A percentile compares a stretch with the other conserved stretches of the same genome.
These are phyloP conservation scores for Coemansia sp. DNA, from an alignment of 192 early-diverging fungal species.

Conservation along the genomic window DNA sequence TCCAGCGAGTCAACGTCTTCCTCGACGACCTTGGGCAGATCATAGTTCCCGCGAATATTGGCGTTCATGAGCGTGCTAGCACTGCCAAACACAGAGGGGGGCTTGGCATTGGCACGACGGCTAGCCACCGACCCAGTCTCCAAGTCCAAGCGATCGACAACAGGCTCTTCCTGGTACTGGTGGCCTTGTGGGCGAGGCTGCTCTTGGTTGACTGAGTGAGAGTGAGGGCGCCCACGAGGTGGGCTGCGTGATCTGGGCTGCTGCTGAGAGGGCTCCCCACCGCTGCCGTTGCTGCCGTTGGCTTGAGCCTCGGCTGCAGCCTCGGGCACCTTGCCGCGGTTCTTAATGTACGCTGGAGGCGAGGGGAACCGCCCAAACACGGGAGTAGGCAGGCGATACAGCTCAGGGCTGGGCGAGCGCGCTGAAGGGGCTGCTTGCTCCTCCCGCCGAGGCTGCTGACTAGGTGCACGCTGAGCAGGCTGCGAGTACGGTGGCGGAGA, in stretches of 20 bases:
- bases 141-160: constrained; percentile 42
- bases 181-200: background rate
- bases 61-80: constrained; percentile 51
- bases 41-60: constrained; percentile 20
- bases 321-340: constrained; percentile 32
- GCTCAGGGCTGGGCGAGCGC: constrained; percentile 36
- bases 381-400: constrained; percentile 42
- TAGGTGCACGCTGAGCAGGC: constrained; percentile 4
- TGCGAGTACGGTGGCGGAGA: constrained; percentile 14
- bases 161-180: constrained; percentile 40
- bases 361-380: constrained; percentile 57
- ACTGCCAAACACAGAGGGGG: constrained; percentile 50
- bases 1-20: constrained; percentile 56
- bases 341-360: constrained; percentile 53
- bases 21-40: constrained; percentile 55
- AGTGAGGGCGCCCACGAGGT: constrained; percentile 37
- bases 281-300: constrained; percentile 8
- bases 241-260: constrained; percentile 17
- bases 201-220: constrained; percentile 37
- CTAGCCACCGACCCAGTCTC: constrained; percentile 50
- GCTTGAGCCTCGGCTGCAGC: constrained; percentile 17
- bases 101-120: constrained; percentile 35
- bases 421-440: constrained; percentile 14
- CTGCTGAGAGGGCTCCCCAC: background rate
- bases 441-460: constrained; percentile 10